Evolutionary conservation across 306 rosid species (phyloP).

Genomic region (Citrullus mucosospermus): DNA sequence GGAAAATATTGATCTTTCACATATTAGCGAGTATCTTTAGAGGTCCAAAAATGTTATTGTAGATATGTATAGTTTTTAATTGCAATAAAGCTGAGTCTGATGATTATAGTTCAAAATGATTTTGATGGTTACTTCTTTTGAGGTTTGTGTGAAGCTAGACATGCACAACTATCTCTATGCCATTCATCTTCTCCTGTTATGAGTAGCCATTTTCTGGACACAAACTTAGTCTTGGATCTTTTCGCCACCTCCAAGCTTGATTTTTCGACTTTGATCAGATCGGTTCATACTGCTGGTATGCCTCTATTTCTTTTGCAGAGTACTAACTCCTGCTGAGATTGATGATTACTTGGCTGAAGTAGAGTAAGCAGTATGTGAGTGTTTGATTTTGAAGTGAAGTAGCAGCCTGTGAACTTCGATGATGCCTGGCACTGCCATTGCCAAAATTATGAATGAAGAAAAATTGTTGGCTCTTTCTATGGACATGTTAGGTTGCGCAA

Average conservation of each 20-base stretch:
- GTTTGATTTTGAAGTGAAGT: background rate
- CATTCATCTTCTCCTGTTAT: background rate
- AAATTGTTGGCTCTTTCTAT: background rate
- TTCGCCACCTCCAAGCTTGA: background rate
- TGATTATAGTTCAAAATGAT: background rate
- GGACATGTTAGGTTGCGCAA: background rate
- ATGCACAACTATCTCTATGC: background rate
- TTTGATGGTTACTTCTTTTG: background rate
- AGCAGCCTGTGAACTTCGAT: background rate
- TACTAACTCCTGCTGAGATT: conserved; percentile 84
- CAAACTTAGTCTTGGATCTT: background rate
- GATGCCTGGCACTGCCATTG: background rate
- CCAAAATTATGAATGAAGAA: background rate
- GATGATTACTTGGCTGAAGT: conserved; percentile 96
- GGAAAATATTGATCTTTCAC: background rate
- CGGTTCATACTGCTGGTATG: background rate
- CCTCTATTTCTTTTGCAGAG: conserved; percentile 42
- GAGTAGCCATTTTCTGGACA: background rate
- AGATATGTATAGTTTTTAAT: background rate
- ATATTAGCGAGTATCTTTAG: background rate
- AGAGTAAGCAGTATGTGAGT: conserved; percentile 27
- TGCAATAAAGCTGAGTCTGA: background rate
- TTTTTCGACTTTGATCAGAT: background rate
- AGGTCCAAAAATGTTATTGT: background rate
- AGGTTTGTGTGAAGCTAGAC: background rate